Evolutionary conservation across 2,329 filamentous ascomycete species (phyloP), one percentile per base, ranked within the genome.

Genomic region (Epichloe festucae): DNA sequence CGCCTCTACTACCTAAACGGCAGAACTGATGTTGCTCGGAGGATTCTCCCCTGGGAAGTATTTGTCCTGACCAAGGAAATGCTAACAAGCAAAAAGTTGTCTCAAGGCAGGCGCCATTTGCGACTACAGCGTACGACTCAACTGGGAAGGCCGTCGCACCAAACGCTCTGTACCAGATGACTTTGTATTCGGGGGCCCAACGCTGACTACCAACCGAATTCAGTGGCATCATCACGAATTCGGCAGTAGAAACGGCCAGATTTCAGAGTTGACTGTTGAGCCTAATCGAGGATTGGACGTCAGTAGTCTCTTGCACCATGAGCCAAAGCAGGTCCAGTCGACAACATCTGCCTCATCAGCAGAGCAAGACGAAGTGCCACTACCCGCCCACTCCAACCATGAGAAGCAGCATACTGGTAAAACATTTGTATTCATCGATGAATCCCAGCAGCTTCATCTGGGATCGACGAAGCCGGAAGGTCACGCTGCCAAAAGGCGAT

Each of bases 101-200:
- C 74, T 81, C 59, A 81, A 81, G 55, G 81, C 83, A 56, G 81
- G 82, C 54, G 85, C 89, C 62, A 70, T 71, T 46, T 93, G 87
- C 70, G 87, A 93, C 66, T 91, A 90, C 65, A 87, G 81, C 60
- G 86, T 91, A 59, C 78, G 85, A 35, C 70, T 91, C 57, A 90
- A 90, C 60, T 91, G 87, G 87, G 83, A 85, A 54, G 85, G 86
- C 4, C 77, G 86, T 52, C 55, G 57, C 44, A 53, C 55, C 5
- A 63, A 60, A 46, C 57, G 55, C 21, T 39, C 53, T 8, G 39
- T 40, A 4, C 14, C 36, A 5, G 43, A 44, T n/a, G 19, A 27
- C 12, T 19, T 17, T 10, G n/a, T 7, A n/a, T 21, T 35, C 12
- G 43, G 19, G 19, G 21, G 34, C 14, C 14, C 34, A 12, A 35